Evolutionary conservation across 371 early-diverging fungal genomes (phyloP).

Genomic region (Funneliformis caledonium): DNA sequence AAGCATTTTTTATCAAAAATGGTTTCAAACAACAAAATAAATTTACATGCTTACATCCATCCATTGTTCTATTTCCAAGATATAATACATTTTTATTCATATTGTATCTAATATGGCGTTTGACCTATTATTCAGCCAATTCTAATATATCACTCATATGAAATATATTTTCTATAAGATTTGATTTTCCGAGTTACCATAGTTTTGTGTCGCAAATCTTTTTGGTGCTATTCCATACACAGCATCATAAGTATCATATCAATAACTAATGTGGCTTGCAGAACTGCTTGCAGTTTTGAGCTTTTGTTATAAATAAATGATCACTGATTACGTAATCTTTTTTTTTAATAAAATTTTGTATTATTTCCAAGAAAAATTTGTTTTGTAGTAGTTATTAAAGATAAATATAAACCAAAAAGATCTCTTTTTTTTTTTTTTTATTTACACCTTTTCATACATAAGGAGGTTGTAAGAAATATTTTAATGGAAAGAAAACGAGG

Average conservation of each 20-base stretch:
- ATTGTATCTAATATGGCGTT: background rate
- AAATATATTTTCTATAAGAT: too few species aligned
- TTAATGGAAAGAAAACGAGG: background rate
- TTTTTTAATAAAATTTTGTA: too few species aligned
- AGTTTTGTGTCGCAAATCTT: background rate
- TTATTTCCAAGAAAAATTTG: background rate
- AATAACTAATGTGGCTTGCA: background rate
- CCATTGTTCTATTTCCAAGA: slow-evolving; percentile 16
- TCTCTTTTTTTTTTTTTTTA: background rate
- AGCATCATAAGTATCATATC: background rate
- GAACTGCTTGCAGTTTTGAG: background rate
- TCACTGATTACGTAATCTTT: background rate
- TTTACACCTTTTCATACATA: slow-evolving; percentile 19
- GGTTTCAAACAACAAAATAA: background rate
- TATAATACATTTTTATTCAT: slow-evolving; percentile 4
- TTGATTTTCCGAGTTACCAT: background rate
- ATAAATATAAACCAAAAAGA: background rate
- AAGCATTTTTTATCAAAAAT: too few species aligned
- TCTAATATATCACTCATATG: background rate
- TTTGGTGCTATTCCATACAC: background rate
- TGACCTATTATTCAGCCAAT: background rate
- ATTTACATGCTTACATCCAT: background rate
- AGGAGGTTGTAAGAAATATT: slow-evolving; percentile 2
- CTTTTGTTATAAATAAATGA: background rate
- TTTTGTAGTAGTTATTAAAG: background rate